These are phyloP conservation scores for Decorospora gaudefroyi DNA, from an alignment of 2,329 filamentous ascomycete genomes.

Conservation along the genomic window DNA sequence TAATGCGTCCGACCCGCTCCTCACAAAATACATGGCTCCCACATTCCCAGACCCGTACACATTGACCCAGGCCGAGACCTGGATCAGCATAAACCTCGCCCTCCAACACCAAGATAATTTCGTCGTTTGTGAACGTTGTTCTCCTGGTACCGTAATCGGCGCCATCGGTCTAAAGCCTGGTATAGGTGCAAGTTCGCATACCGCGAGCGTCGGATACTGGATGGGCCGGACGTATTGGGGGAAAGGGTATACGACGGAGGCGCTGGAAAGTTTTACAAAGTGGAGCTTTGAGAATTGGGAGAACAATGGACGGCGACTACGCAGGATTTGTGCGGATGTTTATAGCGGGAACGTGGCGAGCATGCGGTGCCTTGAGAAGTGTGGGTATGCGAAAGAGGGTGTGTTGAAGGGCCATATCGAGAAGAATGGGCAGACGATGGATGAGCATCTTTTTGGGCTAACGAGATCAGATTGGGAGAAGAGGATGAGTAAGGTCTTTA, in stretches of 20 bases:
- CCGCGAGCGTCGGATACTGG: slow-evolving; percentile 52
- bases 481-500: slow-evolving; percentile 2
- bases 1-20: slow-evolving; percentile 37
- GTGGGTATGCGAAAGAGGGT: slow-evolving; percentile 48
- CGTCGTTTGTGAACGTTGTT: slow-evolving; percentile 19
- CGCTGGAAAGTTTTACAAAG: slow-evolving; percentile 39
- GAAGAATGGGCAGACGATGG: slow-evolving; percentile 44
- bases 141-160: slow-evolving; percentile 37
- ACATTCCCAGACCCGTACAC: slow-evolving; percentile 50
- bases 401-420: slow-evolving; percentile 39
- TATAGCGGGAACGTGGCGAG: slow-evolving; percentile 44
- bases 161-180: slow-evolving; percentile 47
- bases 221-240: slow-evolving; percentile 47
- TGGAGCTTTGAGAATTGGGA: slow-evolving; percentile 42
- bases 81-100: slow-evolving; percentile 41
- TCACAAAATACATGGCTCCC: slow-evolving; percentile 46
- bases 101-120: slow-evolving; percentile 23
- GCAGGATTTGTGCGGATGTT: slow-evolving; percentile 38
- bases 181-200: slow-evolving; percentile 44
- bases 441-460: slow-evolving; percentile 44
- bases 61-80: slow-evolving; percentile 34
- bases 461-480: slow-evolving; percentile 40
- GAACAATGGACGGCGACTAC: slow-evolving; percentile 30
- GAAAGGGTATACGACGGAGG: slow-evolving; percentile 40
- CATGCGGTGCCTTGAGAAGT: slow-evolving; percentile 45